These are phyloP conservation scores for Amauroascus niger DNA, from an alignment of 2,329 filamentous ascomycete species.

Conservation along the genomic window DNA sequence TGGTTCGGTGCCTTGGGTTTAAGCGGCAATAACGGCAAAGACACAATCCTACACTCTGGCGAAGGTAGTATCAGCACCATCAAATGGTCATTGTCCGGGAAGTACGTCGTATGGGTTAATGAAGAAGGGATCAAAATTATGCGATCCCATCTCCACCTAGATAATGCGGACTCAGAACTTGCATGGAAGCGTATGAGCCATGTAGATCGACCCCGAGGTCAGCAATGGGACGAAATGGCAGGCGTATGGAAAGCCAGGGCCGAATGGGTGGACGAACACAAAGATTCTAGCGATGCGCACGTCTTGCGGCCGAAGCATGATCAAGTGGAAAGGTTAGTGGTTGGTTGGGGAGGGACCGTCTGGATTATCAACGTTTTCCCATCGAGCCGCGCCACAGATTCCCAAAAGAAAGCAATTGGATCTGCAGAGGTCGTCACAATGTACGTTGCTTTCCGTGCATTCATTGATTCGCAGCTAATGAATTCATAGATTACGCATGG, in stretches of 20 bases:
- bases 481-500: constrained; percentile 66
- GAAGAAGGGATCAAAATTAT: constrained; percentile 98
- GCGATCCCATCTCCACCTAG: constrained; percentile 75
- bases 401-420: constrained; percentile 61
- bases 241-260: constrained; percentile 84
- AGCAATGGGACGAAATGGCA: constrained; percentile 93
- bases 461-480: constrained; percentile 27
- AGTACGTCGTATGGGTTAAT: constrained; percentile 90
- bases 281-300: constrained; percentile 27
- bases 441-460: constrained; percentile 36
- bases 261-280: constrained; percentile 84
- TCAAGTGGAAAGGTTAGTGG: constrained; percentile 61
- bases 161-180: constrained; percentile 63
- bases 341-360: constrained; percentile 92
- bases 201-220: constrained; percentile 74
- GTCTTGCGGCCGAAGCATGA: constrained; percentile 19
- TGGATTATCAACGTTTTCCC: constrained; percentile 92
- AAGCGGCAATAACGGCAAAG: constrained; percentile 64
- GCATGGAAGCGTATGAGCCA: constrained; percentile 94
- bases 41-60: constrained; percentile 78
- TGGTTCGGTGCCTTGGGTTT: constrained; percentile 88
- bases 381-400: constrained; percentile 57
- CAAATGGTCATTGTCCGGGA: constrained; percentile 88
- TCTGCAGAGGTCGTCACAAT: constrained; percentile 86
- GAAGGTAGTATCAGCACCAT: constrained; percentile 86